A percentile compares a stretch with the other conserved stretches of the same genome.
phyloP scores from a whole-genome alignment of 163 green algal genomes.

The Trebouxiophyceae sp. region DNA sequence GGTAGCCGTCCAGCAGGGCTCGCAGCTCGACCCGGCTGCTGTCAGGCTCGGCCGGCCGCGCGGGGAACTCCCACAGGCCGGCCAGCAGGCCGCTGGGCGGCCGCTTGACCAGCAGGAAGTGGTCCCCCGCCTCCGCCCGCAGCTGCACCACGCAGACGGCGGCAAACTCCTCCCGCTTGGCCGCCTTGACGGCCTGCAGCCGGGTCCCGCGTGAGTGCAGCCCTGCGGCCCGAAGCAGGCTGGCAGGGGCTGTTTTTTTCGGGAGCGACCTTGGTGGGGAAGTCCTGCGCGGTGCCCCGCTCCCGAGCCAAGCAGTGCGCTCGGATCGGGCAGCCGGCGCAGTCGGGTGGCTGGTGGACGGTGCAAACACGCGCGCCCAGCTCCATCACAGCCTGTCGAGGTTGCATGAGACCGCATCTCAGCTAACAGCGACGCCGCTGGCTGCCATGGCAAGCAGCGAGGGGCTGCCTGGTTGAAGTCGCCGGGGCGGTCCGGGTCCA shows the following conservation, averaged over 20 bases:
- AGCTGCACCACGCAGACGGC: constrained; percentile 64
- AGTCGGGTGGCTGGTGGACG: constrained; percentile 49
- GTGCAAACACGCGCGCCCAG: constrained; percentile 85
- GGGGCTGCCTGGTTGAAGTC: constrained; percentile 82
- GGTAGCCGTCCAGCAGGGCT: constrained; percentile 15
- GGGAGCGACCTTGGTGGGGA: not conserved
- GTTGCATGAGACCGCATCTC: too few species aligned
- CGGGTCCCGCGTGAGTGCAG: too few species aligned
- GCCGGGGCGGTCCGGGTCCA: constrained; percentile 65
- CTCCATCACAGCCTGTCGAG: constrained; percentile 98
- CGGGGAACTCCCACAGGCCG: constrained; percentile 91
- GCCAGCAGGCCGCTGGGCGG: constrained; percentile 73
- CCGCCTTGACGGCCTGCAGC: constrained; percentile 28
- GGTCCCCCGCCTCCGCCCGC: not conserved
- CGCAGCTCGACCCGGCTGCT: not conserved
- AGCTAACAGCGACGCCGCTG: not conserved
- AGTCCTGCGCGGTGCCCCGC: constrained; percentile 33
- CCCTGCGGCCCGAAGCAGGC: too few species aligned
- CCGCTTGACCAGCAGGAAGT: constrained; percentile 73
- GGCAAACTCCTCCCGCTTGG: constrained; percentile 54
- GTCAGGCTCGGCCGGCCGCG: constrained; percentile 15
- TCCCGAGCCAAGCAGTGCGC: constrained; percentile 49
- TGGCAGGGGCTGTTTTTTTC: too few species aligned
- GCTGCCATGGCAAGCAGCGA: not conserved
- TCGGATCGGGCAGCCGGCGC: constrained; percentile 60